Base-by-base conservation (phyloP, 1,284 basidiomycete species). In the Ceratobasidium sp. region DNA sequence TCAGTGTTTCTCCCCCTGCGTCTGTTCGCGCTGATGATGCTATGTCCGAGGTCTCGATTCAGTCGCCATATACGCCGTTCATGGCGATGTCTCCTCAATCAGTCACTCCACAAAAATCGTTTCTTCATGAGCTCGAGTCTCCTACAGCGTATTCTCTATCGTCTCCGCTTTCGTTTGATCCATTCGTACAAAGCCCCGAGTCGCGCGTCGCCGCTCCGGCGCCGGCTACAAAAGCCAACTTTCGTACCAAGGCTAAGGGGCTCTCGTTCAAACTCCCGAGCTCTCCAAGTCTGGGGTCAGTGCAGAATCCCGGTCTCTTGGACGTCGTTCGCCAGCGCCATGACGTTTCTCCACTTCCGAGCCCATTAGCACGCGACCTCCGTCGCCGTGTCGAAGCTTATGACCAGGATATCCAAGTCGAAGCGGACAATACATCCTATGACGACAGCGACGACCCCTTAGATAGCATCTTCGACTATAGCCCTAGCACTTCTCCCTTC, bases 321-420 rank as follows among this genome's bases (percentile, higher is more conserved):
- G 47, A 52, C 20, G 34, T 22, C 13, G 8, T 52, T 17, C 60
- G 60, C 25, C 47, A 64, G 34, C 47, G 22, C 12, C 45, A 64
- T 38, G 31, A 56, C 5, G 60, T 64, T 15, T 64, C 34, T 32
- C 47, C 47, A 8, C 34, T 64, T 13, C 60, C 60, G 27, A 64
- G 60, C 25, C 60, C 60, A 8, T 27, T 64, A 35, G 60, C 60
- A 32, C 60, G 47, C 25, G 60, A 64, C 40, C 60, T 64, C 10
- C 60, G 60, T 40, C 49, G 60, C 10, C 60, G 60, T 17, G 22
- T 52, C 60, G 60, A 64, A 22, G 57, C 43, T 34, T 2, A 38
- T 20, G 32, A 50, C 10, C 12, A 17, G 1, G 42, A 38, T 2
- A 20, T n/a, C 42, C 42, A 45, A n/a, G 25, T 40, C 2, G 57